Base-by-base conservation (phyloP, 2,329 filamentous ascomycete species). In the Acephala macrosclerotiorum region DNA sequence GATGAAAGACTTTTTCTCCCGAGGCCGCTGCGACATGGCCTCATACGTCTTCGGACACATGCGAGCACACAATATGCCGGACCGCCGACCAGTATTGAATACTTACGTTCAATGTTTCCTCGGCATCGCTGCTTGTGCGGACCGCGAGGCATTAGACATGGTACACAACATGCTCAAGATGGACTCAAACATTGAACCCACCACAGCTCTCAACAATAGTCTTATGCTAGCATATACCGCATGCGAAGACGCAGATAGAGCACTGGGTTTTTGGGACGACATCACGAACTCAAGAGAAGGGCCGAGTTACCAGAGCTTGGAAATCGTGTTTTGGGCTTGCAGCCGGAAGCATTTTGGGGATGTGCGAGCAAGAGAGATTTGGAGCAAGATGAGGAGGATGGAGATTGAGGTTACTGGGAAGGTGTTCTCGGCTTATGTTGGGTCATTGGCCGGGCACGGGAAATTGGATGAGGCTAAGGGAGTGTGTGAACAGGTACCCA, bases 91-190 rank as follows among this genome's bases (percentile, higher is more conserved):
- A 0, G 89, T 84, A 2, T 79, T 86, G 11, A 89, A 92, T 53
- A 91, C 91, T 5, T 99, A 99, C 75, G 85, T 92, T 3, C 80
- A 84, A 38, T 94, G 90, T 68, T 90, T 98, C 64, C 87, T 92
- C 66, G 92, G 93, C 2, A 86, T 97, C 26, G 89, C 90, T 3
- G 77, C 79, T n/a, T 78, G 80, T 49, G 79, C 83, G 9, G 88
- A 91, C 72, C 74, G 80, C 1, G 88, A 92, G 63, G 89, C 88
- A 49, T 80, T 97, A 22, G 87, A 89, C 65, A 87, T 91, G 68
- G 87, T 97, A 1, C 91, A 97, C 80, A 97, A 97, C 76, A 95
- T 97, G 87, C 84, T 97, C 71, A 98, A 97, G 80, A 89, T 97
- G 77, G 96, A 99, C 77, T 85, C 89, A n/a, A 86, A 87, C 49